Evolutionary conservation across 352 stramenopile genomes (phyloP).

Genomic region (Pythium guiyangense): DNA sequence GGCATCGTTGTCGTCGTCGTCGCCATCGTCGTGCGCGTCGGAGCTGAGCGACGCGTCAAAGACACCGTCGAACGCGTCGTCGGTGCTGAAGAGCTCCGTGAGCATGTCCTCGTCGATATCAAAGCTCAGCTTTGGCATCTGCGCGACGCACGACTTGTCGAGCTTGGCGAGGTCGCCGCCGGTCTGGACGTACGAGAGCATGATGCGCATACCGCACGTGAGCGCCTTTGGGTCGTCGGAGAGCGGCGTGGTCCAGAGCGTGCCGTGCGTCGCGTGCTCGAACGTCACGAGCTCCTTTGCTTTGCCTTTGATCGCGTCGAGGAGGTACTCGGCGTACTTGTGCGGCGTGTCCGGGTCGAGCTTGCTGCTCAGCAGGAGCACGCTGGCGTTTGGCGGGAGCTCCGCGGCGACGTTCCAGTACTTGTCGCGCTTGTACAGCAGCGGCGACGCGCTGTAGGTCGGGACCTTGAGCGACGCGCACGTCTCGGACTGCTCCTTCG

Average conservation of each 20-base stretch:
- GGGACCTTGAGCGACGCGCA: slow-evolving; percentile 14
- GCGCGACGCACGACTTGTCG: slow-evolving; percentile 37
- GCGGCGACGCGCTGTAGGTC: background rate
- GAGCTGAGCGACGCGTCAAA: slow-evolving; percentile 10
- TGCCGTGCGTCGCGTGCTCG: no score
- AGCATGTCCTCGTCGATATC: slow-evolving; percentile 4
- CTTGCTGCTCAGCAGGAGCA: no score
- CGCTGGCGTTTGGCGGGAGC: no score
- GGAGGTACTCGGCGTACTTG: no score
- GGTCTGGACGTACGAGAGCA: slow-evolving; percentile 34
- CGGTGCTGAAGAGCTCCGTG: background rate
- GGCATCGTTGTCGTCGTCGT: background rate
- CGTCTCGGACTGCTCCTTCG: slow-evolving; percentile 27
- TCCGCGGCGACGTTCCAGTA: no score
- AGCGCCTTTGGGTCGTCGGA: slow-evolving; percentile 8
- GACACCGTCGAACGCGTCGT: background rate
- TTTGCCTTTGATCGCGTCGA: no score
- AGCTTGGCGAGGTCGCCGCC: slow-evolving; percentile 28
- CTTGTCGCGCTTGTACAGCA: background rate
- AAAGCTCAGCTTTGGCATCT: slow-evolving; percentile 29
- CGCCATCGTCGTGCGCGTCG: background rate
- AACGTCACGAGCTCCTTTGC: no score
- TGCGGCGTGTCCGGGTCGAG: no score
- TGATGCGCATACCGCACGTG: slow-evolving; percentile 45
- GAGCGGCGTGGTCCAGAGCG: slow-evolving; percentile 9